A percentile compares a stretch with the other conserved stretches of the same genome.
Evolutionary conservation across 352 stramenopile genomes (phyloP).

Genomic region (Hyphochytrium catenoides): DNA sequence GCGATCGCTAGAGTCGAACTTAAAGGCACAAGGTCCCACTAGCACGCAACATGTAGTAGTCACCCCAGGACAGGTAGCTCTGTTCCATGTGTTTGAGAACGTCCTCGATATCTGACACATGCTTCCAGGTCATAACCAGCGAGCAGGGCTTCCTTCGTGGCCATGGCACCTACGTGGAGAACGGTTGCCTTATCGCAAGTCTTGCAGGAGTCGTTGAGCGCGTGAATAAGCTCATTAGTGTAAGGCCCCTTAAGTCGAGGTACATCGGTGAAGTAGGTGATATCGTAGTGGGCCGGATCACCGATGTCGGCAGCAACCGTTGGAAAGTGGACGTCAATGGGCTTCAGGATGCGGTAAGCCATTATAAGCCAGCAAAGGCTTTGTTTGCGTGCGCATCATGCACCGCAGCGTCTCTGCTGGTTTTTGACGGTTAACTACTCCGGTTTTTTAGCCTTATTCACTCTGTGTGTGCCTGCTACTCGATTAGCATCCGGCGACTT

Average conservation of each 20-base stretch:
- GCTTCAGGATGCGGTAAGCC: slow-evolving; percentile 29
- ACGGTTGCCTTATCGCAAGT: slow-evolving; percentile 63
- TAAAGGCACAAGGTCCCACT: too few species aligned
- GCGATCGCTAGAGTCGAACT: too few species aligned
- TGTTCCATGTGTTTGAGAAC: too few species aligned
- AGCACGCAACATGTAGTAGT: slow-evolving; percentile 34
- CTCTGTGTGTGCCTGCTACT: neutral
- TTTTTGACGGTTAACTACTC: slow-evolving; percentile 1
- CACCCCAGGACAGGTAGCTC: too few species aligned
- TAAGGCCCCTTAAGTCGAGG: slow-evolving; percentile 62
- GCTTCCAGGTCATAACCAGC: slow-evolving; percentile 43
- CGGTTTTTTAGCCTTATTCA: neutral
- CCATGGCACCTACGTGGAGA: slow-evolving; percentile 81
- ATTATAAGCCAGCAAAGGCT: too few species aligned
- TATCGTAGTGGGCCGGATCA: slow-evolving; percentile 84
- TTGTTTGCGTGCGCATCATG: too few species aligned
- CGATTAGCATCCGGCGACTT: slow-evolving; percentile 1
- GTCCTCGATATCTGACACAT: too few species aligned
- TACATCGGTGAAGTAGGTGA: slow-evolving; percentile 89
- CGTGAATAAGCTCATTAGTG: slow-evolving; percentile 86
- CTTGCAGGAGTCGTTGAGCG: slow-evolving; percentile 81
- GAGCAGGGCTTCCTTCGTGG: slow-evolving; percentile 61
- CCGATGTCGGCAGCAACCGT: slow-evolving; percentile 70
- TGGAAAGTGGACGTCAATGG: slow-evolving; percentile 85
- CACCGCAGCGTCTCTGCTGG: neutral